A percentile compares a stretch with the other conserved stretches of the same genome.
These are phyloP conservation scores for Simmondsia chinensis DNA, from an alignment of 148 eudicot species.

Conservation along the genomic window DNA sequence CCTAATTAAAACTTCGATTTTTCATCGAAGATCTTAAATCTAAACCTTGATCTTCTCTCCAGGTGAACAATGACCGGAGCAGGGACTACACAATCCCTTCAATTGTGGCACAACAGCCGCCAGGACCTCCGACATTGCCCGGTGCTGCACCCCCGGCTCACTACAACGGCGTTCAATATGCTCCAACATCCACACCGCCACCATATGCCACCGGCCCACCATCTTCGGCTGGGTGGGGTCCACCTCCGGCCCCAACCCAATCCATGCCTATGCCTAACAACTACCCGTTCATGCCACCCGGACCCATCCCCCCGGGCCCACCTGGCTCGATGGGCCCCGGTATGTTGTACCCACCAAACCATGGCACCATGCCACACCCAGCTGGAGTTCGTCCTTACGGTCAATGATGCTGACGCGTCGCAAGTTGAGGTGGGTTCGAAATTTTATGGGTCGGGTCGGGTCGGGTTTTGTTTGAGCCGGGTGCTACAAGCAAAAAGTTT, in stretches of 20 bases:
- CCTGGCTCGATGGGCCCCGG: slow-evolving; percentile 31
- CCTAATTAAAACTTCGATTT: neutral
- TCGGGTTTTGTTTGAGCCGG: too few relatives aligned
- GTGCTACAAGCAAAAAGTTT: too few relatives aligned
- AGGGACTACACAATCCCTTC: slow-evolving; percentile 80
- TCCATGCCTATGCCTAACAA: slow-evolving; percentile 44
- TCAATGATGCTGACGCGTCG: too few relatives aligned
- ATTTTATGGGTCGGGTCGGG: too few relatives aligned
- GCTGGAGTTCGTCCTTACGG: slow-evolving; percentile 20
- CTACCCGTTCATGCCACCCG: slow-evolving; percentile 49
- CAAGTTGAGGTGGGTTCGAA: too few relatives aligned
- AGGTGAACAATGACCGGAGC: slow-evolving; percentile 90
- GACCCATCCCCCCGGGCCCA: slow-evolving; percentile 34
- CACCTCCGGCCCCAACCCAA: slow-evolving; percentile 32
- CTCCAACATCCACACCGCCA: slow-evolving; percentile 25
- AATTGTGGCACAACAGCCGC: slow-evolving; percentile 54
- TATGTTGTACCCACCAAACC: too few relatives aligned
- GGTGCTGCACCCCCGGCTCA: slow-evolving; percentile 27
- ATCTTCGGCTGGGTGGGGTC: slow-evolving; percentile 58
- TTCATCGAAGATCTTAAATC: neutral
- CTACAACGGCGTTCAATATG: slow-evolving; percentile 39
- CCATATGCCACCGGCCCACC: slow-evolving; percentile 27
- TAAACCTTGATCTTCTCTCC: slow-evolving; percentile 1
- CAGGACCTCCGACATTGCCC: slow-evolving; percentile 22
- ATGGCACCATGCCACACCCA: slow-evolving; percentile 7